phyloP scores from a whole-genome alignment of 139 green algal genomes.

The Haematococcus sp. region DNA sequence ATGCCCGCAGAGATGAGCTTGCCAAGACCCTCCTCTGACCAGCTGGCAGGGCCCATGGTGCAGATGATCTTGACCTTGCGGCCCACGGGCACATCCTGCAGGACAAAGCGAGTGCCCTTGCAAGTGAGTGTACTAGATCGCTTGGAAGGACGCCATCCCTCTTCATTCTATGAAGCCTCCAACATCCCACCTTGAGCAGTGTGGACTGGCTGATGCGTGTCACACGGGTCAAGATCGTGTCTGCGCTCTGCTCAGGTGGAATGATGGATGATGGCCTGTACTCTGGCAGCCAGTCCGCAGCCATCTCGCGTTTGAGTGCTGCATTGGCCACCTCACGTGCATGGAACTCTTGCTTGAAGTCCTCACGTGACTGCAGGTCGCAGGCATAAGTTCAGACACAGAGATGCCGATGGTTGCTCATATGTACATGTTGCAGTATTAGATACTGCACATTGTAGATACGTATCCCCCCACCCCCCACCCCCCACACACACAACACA shows the following conservation, averaged over 20 bases:
- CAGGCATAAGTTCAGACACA: no score
- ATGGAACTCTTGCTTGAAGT: constrained; percentile 26
- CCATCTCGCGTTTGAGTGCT: constrained; percentile 28
- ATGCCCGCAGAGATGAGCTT: constrained; percentile 64
- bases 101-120: neutral
- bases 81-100: constrained; percentile 30
- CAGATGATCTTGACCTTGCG: constrained; percentile 81
- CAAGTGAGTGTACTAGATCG: no score
- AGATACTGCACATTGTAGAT: no score
- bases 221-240: constrained; percentile 20
- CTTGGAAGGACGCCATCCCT: no score
- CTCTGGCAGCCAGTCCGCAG: constrained; percentile 35
- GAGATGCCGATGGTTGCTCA: no score
- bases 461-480: no score
- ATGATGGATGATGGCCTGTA: constrained; percentile 34
- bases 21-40: constrained; percentile 47
- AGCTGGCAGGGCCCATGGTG: constrained; percentile 64
- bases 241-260: constrained; percentile 9
- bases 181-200: constrained; percentile 31
- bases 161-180: neutral
- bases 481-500: neutral
- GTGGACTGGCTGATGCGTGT: constrained; percentile 28
- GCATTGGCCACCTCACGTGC: constrained; percentile 26
- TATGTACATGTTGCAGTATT: no score
- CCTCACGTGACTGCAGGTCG: constrained; percentile 2